These are phyloP conservation scores for Lineolata rhizophorae DNA, from an alignment of 495 filamentous ascomycete species.

Conservation along the genomic window DNA sequence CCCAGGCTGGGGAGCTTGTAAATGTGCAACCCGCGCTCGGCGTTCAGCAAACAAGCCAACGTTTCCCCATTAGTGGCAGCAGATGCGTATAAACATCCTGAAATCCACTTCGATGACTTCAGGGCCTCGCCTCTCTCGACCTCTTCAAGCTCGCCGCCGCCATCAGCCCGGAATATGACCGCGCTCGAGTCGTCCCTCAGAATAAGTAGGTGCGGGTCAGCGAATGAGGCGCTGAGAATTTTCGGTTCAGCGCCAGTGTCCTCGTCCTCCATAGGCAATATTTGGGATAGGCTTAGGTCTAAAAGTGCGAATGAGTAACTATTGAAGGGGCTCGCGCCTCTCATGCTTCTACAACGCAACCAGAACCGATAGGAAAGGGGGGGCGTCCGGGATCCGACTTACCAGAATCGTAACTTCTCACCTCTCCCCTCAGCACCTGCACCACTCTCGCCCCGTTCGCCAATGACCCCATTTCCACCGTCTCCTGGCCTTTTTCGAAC, in stretches of 20 bases:
- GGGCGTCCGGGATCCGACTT: too few species aligned
- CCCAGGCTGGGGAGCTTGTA: constrained; percentile 40
- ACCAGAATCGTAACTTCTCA: constrained; percentile 77
- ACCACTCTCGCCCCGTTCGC: constrained; percentile 54
- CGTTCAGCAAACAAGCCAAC: constrained; percentile 53
- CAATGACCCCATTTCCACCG: constrained; percentile 60
- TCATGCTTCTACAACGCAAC: constrained; percentile 1
- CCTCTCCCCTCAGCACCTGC: constrained; percentile 63
- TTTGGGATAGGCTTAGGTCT: constrained; percentile 75
- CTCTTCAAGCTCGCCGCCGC: constrained; percentile 69
- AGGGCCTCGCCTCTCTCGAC: constrained; percentile 35
- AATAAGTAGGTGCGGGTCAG: constrained; percentile 72
- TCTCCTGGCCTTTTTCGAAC: too few species aligned
- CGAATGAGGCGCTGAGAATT: constrained; percentile 61
- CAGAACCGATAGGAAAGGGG: background rate
- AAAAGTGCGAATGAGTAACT: too few species aligned
- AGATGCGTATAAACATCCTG: constrained; percentile 57
- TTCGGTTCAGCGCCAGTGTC: constrained; percentile 51
- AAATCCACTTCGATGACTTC: constrained; percentile 45
- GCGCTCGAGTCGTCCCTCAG: constrained; percentile 62
- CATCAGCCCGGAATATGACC: constrained; percentile 52
- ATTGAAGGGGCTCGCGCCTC: too few species aligned
- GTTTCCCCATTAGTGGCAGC: constrained; percentile 22
- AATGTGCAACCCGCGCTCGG: constrained; percentile 45
- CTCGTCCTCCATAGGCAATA: constrained; percentile 76